phyloP scores from a whole-genome alignment of 2,329 filamentous ascomycete genomes.

The Trichoderma endophyticum region DNA sequence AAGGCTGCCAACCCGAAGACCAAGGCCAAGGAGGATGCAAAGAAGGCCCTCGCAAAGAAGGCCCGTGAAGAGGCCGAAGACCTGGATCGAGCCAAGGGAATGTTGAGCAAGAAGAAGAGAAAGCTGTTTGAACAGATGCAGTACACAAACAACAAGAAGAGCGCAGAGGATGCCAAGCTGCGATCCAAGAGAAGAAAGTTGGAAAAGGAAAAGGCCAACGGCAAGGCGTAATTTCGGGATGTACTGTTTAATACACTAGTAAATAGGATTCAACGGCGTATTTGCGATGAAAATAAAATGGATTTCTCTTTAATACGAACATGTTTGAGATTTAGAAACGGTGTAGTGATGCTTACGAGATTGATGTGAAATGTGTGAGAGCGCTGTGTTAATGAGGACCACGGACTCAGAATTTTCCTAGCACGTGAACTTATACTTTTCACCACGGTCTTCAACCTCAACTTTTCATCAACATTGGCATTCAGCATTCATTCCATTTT shows the following conservation, averaged over 20 bases:
- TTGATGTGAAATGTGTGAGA: not conserved
- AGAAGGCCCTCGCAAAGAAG: constrained; percentile 67
- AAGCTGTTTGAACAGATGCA: constrained; percentile 98
- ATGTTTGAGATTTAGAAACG: not conserved
- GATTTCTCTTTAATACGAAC: not conserved
- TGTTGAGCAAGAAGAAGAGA: constrained; percentile 97
- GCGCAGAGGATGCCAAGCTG: constrained; percentile 82
- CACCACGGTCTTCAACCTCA: not conserved
- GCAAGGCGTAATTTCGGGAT: constrained; percentile 31
- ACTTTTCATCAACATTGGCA: not conserved
- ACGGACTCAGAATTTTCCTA: not conserved
- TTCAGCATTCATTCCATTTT: not conserved
- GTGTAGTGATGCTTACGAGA: not conserved
- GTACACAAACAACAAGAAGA: constrained; percentile 91
- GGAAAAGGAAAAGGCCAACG: constrained; percentile 61
- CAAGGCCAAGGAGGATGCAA: constrained; percentile 66
- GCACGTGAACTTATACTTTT: constrained; percentile 16
- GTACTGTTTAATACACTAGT: constrained; percentile 18
- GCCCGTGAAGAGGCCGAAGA: constrained; percentile 79
- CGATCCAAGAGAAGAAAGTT: constrained; percentile 86
- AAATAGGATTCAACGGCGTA: constrained; percentile 20
- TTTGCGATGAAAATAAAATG: constrained; percentile 14
- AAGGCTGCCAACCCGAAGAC: constrained; percentile 48
- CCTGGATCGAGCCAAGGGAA: constrained; percentile 89
- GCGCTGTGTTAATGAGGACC: not conserved